Evolutionary conservation across 495 filamentous ascomycete genomes (phyloP).

Genomic region (Coniosporium apollinis): DNA sequence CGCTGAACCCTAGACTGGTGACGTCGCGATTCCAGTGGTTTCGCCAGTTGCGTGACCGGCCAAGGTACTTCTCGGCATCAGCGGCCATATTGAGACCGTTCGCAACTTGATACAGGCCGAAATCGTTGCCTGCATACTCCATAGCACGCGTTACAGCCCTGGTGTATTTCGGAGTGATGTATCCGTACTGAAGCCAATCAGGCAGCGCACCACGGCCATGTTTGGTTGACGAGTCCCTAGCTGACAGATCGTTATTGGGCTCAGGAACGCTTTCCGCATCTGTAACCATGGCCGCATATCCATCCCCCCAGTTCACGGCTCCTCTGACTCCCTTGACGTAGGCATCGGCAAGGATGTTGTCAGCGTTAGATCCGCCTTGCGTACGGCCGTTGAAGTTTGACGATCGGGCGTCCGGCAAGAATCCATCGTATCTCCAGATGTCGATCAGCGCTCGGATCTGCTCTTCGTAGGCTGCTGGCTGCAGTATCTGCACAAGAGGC

Average conservation of each 20-base stretch:
- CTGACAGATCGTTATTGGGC: constrained; percentile 42
- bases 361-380: constrained; percentile 59
- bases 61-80: constrained; percentile 43
- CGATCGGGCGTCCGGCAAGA: constrained; percentile 23
- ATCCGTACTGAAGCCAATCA: constrained; percentile 48
- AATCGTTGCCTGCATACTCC: constrained; percentile 53
- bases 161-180: constrained; percentile 43
- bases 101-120: constrained; percentile 43
- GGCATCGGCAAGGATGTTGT: constrained; percentile 59
- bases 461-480: constrained; percentile 45
- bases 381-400: constrained; percentile 54
- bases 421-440: constrained; percentile 52
- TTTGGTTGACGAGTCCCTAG: constrained; percentile 45
- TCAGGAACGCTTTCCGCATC: constrained; percentile 46
- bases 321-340: constrained; percentile 54
- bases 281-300: constrained; percentile 50
- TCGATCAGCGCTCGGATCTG: constrained; percentile 54
- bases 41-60: constrained; percentile 50
- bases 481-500: constrained; percentile 46
- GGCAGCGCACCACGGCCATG: constrained; percentile 54
- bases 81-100: constrained; percentile 34
- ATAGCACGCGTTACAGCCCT: constrained; percentile 49
- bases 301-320: constrained; percentile 52
- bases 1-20: constrained; percentile 37
- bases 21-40: constrained; percentile 51